Conservation (phyloP, 441 rosid genomes). For the Euphorbia schlechtendalii region DNA sequence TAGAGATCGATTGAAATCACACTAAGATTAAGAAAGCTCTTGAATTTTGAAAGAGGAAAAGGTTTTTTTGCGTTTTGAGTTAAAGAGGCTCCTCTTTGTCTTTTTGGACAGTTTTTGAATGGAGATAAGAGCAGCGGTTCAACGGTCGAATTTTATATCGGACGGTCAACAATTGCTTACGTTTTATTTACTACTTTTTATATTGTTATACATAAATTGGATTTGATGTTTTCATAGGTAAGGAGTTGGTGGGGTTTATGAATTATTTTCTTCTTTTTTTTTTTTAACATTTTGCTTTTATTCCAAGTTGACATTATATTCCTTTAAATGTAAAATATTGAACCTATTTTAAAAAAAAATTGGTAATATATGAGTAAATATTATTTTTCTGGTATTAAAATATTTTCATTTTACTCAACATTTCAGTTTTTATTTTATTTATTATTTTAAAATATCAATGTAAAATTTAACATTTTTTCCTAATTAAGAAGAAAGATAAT, state of each 20-base stretch:
- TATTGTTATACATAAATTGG: background rate
- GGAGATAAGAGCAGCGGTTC: background rate
- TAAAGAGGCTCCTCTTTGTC: background rate
- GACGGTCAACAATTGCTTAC: slow-evolving; percentile 4
- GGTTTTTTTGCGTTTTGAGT: background rate
- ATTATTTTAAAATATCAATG: no score
- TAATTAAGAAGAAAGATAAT: no score
- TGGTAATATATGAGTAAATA: no score
- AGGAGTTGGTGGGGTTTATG: background rate
- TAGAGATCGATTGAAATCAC: slow-evolving; percentile 30
- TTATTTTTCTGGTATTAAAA: no score
- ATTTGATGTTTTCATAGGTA: background rate
- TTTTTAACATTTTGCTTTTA: background rate
- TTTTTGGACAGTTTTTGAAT: slow-evolving; percentile 4
- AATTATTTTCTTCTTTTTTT: background rate
- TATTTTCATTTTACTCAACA: no score
- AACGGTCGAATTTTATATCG: slow-evolving; percentile 22
- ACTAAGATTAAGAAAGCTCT: background rate
- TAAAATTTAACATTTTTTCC: no score
- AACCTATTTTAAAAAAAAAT: no score
- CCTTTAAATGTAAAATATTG: background rate
- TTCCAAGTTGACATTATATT: background rate
- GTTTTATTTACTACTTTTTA: background rate
- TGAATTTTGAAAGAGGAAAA: background rate
- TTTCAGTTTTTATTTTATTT: no score